Evolutionary conservation across 345 rosid species (phyloP), one percentile per base, ranked within the genome.

Genomic region (Kandelia obovata): DNA sequence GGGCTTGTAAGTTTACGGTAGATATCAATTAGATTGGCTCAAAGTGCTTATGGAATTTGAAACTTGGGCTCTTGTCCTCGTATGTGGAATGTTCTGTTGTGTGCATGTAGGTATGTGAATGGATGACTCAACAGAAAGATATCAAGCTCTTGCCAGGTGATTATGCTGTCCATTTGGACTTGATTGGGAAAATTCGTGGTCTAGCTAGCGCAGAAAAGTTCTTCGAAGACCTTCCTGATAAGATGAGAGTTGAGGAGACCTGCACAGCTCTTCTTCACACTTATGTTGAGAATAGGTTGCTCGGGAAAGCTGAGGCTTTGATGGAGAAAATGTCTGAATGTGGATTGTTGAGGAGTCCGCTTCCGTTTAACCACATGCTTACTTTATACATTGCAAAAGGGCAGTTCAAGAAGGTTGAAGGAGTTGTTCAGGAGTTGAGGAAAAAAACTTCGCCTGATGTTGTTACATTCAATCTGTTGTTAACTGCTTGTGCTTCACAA

Each of bases 161-260:
- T 66, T 90, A 86, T 71, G 97, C 97, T 37, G 87, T 92, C 49
- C 96, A 95, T 73, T 80, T 92, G 78, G 99, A 95, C 79, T 82
- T 95, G 84, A 77, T 88, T 49, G 83, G 89, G 1, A 95, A 95
- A 80, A 66, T 92, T 47, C 92, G 92, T 5, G 94, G 99, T 58
- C 71, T 95, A 53, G 70, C 78, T 52, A 92, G 94, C 52, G 96
- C 96, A 0, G 99, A 95, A 82, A 88, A 87, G 78, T 92, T 95
- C 75, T 92, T 90, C 21, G 96, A 92, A 80, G 97, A 90, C 62
- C 82, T 92, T 73, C 96, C 96, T 1, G 88, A 83, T 53, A 67
- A 73, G 63, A 82, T 90, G 96, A 80, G 90, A 83, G 87, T 81
- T 35, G 84, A 72, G 32, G 81, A 77, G 28, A 78, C 93, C 43